Base-by-base conservation (phyloP, 176 grass and related monocot genomes). In the Dendrocalamus sinicus region DNA sequence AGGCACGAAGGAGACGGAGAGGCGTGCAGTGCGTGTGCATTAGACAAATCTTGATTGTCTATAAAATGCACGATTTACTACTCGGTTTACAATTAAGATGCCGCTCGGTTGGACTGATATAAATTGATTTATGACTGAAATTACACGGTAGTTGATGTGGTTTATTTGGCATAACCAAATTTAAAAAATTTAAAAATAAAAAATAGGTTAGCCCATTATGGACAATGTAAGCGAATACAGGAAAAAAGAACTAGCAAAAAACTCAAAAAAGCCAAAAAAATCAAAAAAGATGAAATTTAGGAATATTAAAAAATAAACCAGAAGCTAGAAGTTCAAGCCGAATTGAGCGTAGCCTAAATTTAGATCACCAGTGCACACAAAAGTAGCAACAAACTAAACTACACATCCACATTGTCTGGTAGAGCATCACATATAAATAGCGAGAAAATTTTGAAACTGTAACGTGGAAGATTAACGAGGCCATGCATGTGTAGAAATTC, bases 341-440 rank as follows among this genome's bases (percentile, higher is more conserved):
- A 32, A 32, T 32, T 32, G 30, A 32, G 30, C 0, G 2, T 0
- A 0, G 30, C 30, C 30, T 32, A 82, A 67, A 76, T 59, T 82
- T 71, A 30, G 30, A 80, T 68, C 40, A 37, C 19, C 23, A 1
- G 55, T 12, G 20, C 44, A 30, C 51, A 28, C 79, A 69, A 76
- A 55, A 14, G 17, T 40, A 75, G 72, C 48, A 54, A 12, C 16
- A 32, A 75, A 22, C 7, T 35, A 54, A 82, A 76, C 64, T 12
- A 19, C 37, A 16, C 44, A 11, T n/a, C 2, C 77, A 66, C 64
- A 73, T 81, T 81, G 20, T 82, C 75, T 69, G 86, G 79, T 43
- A 88, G 62, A 26, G 41, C 14, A 39, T 70, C 72, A 77, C 58
- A 60, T 26, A 48, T 67, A 82, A 57, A 12, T 37, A 76, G 28